Base-by-base conservation (phyloP, 306 rosid genomes). In the Nissolia schottii region DNA sequence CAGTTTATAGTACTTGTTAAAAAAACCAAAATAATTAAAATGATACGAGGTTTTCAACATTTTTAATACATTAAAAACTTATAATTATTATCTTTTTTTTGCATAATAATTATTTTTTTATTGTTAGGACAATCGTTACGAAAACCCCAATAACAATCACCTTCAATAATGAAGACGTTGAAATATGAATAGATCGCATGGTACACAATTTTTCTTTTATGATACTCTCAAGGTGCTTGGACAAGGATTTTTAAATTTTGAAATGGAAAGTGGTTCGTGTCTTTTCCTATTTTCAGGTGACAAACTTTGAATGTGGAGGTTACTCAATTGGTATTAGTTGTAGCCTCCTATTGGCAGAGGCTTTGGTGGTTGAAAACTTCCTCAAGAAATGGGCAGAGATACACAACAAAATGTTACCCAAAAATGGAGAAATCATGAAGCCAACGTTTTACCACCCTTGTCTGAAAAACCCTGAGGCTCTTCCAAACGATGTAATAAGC, bases 281-380 rank as follows among this genome's bases (percentile, higher is more conserved):
- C 24, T 38, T 19, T 49, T 48, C 41, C 43, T 16, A 25, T 41
- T 37, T 5, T 37, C 51, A 89, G 96, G 86, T 87, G 69, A 89
- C 96, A 0, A 83, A 62, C 10, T 87, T 89, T 18, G 67, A 49
- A 2, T 79, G 96, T 62, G 90, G 92, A 71, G 96, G 96, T 32
- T 79, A 82, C 54, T 41, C 86, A 0, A 48, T 89, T 18, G 96
- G 96, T 25, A 89, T 89, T 10, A 85, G 90, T 28, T 89, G 90
- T 67, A 89, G 90, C 70, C 71, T 89, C 35, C 72, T 89, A 3
- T 43, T 89, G 55, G 86, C 82, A 34, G 96, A 89, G 23, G 40
- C 65, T 59, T 66, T 85, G 11, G 16, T 85, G 23, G 55, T 59
- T n/a, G 85, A 81, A 5, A 75, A 77, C 8, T 83, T 87, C 66